Evolutionary conservation across 345 rosid genomes (phyloP).

Genomic region (Hevea brasiliensis): DNA sequence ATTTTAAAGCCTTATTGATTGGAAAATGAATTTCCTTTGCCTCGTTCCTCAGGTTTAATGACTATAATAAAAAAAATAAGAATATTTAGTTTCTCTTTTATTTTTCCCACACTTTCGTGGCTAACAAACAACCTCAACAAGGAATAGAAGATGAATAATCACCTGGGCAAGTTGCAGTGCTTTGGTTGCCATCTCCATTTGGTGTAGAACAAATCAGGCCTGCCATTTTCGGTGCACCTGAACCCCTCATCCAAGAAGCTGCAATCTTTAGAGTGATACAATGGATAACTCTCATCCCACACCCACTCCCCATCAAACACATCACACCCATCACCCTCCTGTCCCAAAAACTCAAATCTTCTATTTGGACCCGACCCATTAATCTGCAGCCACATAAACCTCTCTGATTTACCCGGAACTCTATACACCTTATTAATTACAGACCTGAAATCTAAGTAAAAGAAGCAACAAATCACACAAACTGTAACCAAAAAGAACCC

Average conservation of each 20-base stretch:
- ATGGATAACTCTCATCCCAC: constrained; percentile 88
- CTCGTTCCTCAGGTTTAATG: background rate
- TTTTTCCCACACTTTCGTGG: constrained; percentile 2
- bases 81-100: background rate
- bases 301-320: constrained; percentile 89
- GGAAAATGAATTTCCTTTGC: background rate
- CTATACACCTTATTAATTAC: constrained; percentile 41
- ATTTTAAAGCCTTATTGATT: background rate
- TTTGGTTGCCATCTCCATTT: constrained; percentile 99
- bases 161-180: constrained; percentile 86
- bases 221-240: constrained; percentile 81
- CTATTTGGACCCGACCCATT: constrained; percentile 32
- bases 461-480: constrained; percentile 58
- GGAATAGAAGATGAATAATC: background rate
- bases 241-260: constrained; percentile 79
- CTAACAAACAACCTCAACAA: background rate
- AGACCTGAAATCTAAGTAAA: constrained; percentile 65
- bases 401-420: constrained; percentile 51
- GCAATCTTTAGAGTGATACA: constrained; percentile 86
- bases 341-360: constrained; percentile 59
- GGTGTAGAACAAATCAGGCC: constrained; percentile 79
- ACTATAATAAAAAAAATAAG: background rate
- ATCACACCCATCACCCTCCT: constrained; percentile 59
- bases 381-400: constrained; percentile 60
- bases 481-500: constrained; percentile 66